Evolutionary conservation across 2,329 filamentous ascomycete genomes (phyloP), one percentile per base, ranked within the genome.

Genomic region (Ophiosphaerella korrae): DNA sequence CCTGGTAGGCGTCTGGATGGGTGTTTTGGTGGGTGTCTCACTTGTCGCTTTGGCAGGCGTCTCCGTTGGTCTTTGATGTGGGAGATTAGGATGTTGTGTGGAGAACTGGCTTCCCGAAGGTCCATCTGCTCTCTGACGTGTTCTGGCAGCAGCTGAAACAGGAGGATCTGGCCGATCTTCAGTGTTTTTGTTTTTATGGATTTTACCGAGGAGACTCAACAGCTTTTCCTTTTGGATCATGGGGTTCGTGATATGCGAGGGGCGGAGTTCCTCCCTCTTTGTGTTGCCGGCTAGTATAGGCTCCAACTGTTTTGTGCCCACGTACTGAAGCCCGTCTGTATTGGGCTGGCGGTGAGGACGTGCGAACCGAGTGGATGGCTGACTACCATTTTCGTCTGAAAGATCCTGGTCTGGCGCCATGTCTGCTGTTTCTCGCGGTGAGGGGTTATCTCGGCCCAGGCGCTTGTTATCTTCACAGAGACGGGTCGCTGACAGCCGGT

Each of bases 241-340:
- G 21, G 14, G 11, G 26, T 29, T 29, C 7, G 26, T 7, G 11
- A 29, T 11, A 29, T 6, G 26, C 3, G 26, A 29, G 42, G 49
- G 39, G 2, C 35, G 52, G 26, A 63, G 41, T 8, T 62, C 57
- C 8, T 38, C 43, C 29, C 53, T 43, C 41, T 57, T 45, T 16
- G 60, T 65, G 7, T 58, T 60, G 1, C 60, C 57, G n/a, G 61
- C 63, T 33, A 65, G 8, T 2, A 63, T 48, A 36, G 63, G 64
- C 48, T 65, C 60, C 24, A 56, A 14, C 3, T 50, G 44, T 7
- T 56, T 63, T 36, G 45, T 44, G 7, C 57, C 58, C n/a, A 62
- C 9, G 26, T 62, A 12, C 1, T 47, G 45, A 8, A 50, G 45
- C 0, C 57, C 55, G 7, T 53, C 47, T 29, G 26, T 29, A 5